These are phyloP conservation scores for Baorangia bicolor DNA, from an alignment of 768 basidiomycete species.

Conservation along the genomic window DNA sequence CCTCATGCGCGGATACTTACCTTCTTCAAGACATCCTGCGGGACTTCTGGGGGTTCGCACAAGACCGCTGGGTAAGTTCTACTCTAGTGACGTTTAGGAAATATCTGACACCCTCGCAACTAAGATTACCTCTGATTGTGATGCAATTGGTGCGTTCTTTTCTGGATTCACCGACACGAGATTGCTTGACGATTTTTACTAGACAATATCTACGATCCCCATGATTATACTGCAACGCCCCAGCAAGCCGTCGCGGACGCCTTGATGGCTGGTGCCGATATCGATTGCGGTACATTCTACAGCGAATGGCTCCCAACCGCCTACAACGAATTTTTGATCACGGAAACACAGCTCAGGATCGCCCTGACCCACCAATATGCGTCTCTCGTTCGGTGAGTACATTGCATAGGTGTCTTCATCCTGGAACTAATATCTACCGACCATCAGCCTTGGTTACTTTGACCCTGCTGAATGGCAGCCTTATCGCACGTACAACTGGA, in stretches of 20 bases:
- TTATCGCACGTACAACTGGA: constrained; percentile 49
- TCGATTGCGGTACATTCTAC: constrained; percentile 55
- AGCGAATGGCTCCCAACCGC: constrained; percentile 45
- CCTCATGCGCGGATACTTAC: constrained; percentile 53
- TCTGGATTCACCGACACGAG: neutral
- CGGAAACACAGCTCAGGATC: constrained; percentile 41
- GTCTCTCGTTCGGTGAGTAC: constrained; percentile 48
- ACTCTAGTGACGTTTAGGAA: neutral
- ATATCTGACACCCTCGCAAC: neutral
- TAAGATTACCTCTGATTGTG: constrained; percentile 49
- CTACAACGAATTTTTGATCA: constrained; percentile 47
- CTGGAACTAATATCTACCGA: neutral
- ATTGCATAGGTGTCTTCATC: neutral
- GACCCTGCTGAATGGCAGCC: constrained; percentile 43
- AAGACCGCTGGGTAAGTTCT: constrained; percentile 46
- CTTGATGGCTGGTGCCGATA: constrained; percentile 52
- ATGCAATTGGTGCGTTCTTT: constrained; percentile 33
- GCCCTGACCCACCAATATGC: constrained; percentile 49
- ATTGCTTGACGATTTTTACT: neutral
- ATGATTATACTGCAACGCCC: constrained; percentile 45
- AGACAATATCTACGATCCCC: constrained; percentile 47
- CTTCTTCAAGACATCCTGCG: too few relatives aligned
- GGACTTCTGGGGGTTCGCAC: constrained; percentile 50
- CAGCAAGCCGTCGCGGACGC: constrained; percentile 50
- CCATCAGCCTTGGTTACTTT: constrained; percentile 53